These are phyloP conservation scores for Mucor saturninus DNA, from an alignment of 371 early-diverging fungal species.

Conservation along the genomic window DNA sequence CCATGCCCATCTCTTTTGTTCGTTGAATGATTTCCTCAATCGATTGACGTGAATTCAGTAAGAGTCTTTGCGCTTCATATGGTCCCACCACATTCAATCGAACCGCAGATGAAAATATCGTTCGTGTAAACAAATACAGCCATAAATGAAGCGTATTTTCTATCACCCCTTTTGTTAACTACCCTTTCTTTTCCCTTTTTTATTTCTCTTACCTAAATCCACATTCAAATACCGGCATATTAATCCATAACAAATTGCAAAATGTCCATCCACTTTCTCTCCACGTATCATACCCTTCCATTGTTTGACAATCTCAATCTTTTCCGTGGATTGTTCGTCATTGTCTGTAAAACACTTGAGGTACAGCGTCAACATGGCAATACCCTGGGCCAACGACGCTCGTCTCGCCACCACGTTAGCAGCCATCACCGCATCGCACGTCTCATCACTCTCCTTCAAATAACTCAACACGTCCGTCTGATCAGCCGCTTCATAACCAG, in stretches of 20 bases:
- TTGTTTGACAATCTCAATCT: conserved; percentile 44
- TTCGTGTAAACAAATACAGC: conserved; percentile 82
- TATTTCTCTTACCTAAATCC: conserved; percentile 47
- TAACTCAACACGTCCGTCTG: conserved; percentile 36
- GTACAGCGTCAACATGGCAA: conserved; percentile 70
- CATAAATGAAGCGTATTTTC: conserved; percentile 76
- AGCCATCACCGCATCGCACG: conserved; percentile 62
- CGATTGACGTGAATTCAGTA: conserved; percentile 62
- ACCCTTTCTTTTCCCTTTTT: background rate
- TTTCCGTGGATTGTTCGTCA: conserved; percentile 15
- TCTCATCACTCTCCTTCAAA: conserved; percentile 56
- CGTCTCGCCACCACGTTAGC: conserved; percentile 72
- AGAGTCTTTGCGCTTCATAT: conserved; percentile 80
- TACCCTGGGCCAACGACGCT: conserved; percentile 75
- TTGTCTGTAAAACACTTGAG: conserved; percentile 55
- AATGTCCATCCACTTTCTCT: conserved; percentile 67
- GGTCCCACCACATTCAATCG: conserved; percentile 91
- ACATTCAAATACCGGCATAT: conserved; percentile 65
- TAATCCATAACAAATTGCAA: conserved; percentile 74
- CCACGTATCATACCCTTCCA: conserved; percentile 64
- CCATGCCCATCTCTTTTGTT: conserved; percentile 49
- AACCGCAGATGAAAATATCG: conserved; percentile 86
- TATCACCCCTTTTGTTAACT: conserved; percentile 19
- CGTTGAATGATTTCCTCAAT: conserved; percentile 58
- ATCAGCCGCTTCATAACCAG: conserved; percentile 57